These are phyloP conservation scores for Phylloporus sp. DNA, from an alignment of 768 basidiomycete genomes.

Conservation along the genomic window DNA sequence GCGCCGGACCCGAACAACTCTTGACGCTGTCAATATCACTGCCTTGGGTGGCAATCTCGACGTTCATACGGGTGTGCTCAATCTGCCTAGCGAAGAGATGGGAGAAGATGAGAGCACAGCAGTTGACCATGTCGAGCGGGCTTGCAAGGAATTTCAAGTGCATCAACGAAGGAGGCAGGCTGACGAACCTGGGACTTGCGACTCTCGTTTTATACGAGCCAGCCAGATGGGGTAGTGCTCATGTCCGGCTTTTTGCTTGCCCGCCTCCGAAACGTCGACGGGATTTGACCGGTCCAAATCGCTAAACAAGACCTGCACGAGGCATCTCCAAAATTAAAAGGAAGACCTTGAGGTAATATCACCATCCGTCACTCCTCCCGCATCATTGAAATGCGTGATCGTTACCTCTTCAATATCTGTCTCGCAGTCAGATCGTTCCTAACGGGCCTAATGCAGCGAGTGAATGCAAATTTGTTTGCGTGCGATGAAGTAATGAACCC, in stretches of 20 bases:
- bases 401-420: conserved; percentile 21
- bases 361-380: conserved; percentile 21
- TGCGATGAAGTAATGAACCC: conserved; percentile 17
- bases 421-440: conserved; percentile 28
- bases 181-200: conserved; percentile 8
- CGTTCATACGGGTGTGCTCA: conserved; percentile 14
- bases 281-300: conserved; percentile 15
- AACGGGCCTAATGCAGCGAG: conserved; percentile 15
- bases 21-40: conserved; percentile 25
- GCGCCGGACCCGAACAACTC: conserved; percentile 33
- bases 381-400: conserved; percentile 32
- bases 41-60: conserved; percentile 20
- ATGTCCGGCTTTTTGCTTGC: conserved; percentile 14
- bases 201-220: conserved; percentile 21
- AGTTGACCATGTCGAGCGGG: conserved; percentile 26
- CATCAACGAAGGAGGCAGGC: conserved; percentile 19
- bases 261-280: conserved; percentile 14
- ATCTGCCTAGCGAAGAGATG: conserved; percentile 19
- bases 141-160: conserved; percentile 16
- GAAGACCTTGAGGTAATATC: conserved; percentile 32
- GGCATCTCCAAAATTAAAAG: conserved; percentile 25
- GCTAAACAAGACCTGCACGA: conserved; percentile 23
- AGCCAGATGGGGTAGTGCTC: conserved; percentile 14
- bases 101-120: conserved; percentile 21
- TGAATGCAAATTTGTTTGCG: conserved; percentile 17